Percentiles rank a stretch among this genome's conserved stretches.
phyloP scores from a whole-genome alignment of 2,329 filamentous ascomycete species.

The Sclerotinia borealis region DNA sequence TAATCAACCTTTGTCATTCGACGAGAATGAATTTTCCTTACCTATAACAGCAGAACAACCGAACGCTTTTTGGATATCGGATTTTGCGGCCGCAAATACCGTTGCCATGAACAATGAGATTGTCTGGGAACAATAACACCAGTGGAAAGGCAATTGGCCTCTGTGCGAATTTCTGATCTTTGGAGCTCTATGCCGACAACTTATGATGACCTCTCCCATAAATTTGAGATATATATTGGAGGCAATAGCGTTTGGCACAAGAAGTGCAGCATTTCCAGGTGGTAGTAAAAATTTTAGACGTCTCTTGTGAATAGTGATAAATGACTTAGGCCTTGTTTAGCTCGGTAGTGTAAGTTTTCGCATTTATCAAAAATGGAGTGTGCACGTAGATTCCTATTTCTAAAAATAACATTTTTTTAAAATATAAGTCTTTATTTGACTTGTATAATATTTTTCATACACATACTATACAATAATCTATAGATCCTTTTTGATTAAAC shows the following conservation, averaged over 20 bases:
- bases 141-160: constrained; percentile 33
- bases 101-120: constrained; percentile 17
- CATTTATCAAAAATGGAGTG: no score
- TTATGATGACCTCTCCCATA: constrained; percentile 7
- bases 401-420: no score
- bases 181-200: constrained; percentile 26
- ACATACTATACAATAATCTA: no score
- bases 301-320: constrained; percentile 8
- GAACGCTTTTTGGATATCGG: constrained; percentile 38
- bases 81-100: constrained; percentile 27
- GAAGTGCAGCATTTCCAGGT: constrained; percentile 7
- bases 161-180: constrained; percentile 23
- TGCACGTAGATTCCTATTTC: no score
- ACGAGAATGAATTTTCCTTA: constrained; percentile 29
- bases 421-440: no score
- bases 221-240: constrained; percentile 11
- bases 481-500: no score
- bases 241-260: constrained; percentile 4
- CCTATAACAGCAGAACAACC: constrained; percentile 46
- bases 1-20: constrained; percentile 36
- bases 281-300: constrained; percentile 1
- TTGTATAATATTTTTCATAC: no score
- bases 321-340: no score
- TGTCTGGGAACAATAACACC: constrained; percentile 33
- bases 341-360: no score